phyloP scores from a whole-genome alignment of 139 green algal species.

The Ettlia oleoabundans region DNA sequence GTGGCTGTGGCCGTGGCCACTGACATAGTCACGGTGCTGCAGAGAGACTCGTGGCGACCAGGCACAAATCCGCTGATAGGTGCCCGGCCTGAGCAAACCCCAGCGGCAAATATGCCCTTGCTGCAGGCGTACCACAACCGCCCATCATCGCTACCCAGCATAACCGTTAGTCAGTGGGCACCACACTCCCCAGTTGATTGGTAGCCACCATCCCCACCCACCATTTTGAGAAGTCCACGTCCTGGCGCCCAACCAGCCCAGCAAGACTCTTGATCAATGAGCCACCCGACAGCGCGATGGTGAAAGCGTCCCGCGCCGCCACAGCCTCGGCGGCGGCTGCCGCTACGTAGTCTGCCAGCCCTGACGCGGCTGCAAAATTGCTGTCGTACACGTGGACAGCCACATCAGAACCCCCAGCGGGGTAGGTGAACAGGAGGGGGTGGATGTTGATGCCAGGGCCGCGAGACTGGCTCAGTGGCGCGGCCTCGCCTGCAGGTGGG shows the following conservation, averaged over 20 bases:
- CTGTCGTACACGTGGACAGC: constrained; percentile 49
- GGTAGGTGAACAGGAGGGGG: constrained; percentile 76
- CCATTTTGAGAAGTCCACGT: constrained; percentile 78
- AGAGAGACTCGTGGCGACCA: no score
- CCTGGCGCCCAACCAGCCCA: constrained; percentile 55
- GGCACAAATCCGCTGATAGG: no score
- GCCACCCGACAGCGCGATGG: constrained; percentile 85
- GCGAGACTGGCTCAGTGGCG: constrained; percentile 74
- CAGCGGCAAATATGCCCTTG: no score
- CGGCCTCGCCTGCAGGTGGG: no score
- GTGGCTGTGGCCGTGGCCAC: no score
- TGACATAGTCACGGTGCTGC: no score
- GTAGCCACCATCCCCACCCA: background rate
- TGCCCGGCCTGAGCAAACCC: no score
- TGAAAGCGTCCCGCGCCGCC: constrained; percentile 67
- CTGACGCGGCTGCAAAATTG: constrained; percentile 25
- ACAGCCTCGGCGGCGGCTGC: constrained; percentile 13
- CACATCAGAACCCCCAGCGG: constrained; percentile 42
- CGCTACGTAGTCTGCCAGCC: constrained; percentile 39
- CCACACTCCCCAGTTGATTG: no score
- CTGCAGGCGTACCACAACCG: no score
- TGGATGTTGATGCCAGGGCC: constrained; percentile 65
- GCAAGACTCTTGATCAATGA: constrained; percentile 72
- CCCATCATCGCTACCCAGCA: no score
- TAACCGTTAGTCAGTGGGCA: background rate